phyloP scores from a whole-genome alignment of 2,329 filamentous ascomycete genomes.

The Aspergillus transmontanensis region DNA sequence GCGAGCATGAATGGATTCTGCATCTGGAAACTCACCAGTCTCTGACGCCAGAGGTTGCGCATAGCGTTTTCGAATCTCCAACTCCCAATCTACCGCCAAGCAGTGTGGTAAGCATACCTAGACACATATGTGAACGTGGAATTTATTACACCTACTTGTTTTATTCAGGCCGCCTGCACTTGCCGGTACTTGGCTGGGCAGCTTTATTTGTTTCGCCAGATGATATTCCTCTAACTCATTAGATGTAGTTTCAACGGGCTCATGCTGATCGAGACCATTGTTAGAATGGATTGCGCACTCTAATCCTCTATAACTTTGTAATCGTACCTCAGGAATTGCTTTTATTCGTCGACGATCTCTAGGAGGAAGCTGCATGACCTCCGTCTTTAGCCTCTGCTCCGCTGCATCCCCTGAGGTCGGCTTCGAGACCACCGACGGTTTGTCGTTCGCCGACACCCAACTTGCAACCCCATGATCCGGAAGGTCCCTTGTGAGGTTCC shows the following conservation, averaged over 20 bases:
- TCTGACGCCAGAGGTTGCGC: slow-evolving; percentile 62
- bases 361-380: slow-evolving; percentile 64
- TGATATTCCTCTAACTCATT: slow-evolving; percentile 48
- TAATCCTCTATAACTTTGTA: background rate
- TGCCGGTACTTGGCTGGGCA: slow-evolving; percentile 65
- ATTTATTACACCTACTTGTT: slow-evolving; percentile 60
- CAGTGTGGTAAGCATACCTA: slow-evolving; percentile 19
- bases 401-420: slow-evolving; percentile 60
- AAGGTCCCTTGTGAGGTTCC: slow-evolving; percentile 61
- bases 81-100: slow-evolving; percentile 57
- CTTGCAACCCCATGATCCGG: slow-evolving; percentile 64
- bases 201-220: slow-evolving; percentile 50
- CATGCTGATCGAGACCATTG: slow-evolving; percentile 31
- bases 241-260: slow-evolving; percentile 32
- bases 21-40: slow-evolving; percentile 64
- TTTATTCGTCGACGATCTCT: slow-evolving; percentile 63
- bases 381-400: slow-evolving; percentile 64
- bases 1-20: slow-evolving; percentile 58
- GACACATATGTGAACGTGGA: slow-evolving; percentile 12
- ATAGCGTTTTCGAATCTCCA: slow-evolving; percentile 67
- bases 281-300: slow-evolving; percentile 11
- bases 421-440: slow-evolving; percentile 51
- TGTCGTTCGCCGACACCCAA: slow-evolving; percentile 65
- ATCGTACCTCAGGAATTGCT: slow-evolving; percentile 52
- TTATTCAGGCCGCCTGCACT: slow-evolving; percentile 76